Conservation (phyloP, 352 stramenopile species). For the Phytophthora pini region DNA sequence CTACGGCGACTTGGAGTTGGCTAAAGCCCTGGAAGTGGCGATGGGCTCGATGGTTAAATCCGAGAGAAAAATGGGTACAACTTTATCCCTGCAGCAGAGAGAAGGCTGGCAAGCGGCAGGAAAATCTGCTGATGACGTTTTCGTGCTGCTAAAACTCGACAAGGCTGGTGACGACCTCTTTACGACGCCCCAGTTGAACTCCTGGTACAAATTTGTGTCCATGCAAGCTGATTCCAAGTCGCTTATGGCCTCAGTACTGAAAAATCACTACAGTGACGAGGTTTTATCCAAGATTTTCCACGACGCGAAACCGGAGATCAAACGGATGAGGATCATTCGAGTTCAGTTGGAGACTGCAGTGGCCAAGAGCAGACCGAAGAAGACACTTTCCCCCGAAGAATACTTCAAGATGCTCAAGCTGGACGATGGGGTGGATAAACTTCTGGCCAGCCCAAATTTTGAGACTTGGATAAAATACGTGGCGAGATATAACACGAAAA, state of each 20-base stretch:
- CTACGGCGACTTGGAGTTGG: not conserved
- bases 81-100: not conserved
- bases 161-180: not conserved
- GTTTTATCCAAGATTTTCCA: not conserved
- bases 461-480: not conserved
- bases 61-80: not conserved
- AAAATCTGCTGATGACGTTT: not conserved
- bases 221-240: not conserved
- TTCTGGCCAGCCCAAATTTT: conserved; percentile 2
- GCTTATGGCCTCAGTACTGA: not conserved
- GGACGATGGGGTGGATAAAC: not conserved
- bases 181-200: not conserved
- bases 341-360: not conserved
- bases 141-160: not conserved
- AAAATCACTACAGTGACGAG: not conserved
- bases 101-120: not conserved
- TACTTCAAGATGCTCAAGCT: conserved; percentile 8
- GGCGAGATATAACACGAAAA: not conserved
- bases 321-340: not conserved
- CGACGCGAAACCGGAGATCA: not conserved
- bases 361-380: not conserved
- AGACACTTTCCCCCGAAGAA: not conserved
- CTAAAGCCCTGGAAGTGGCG: not conserved
- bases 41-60: not conserved
- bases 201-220: not conserved